phyloP scores from a whole-genome alignment of 768 basidiomycete genomes.

The Hericium alpestre region DNA sequence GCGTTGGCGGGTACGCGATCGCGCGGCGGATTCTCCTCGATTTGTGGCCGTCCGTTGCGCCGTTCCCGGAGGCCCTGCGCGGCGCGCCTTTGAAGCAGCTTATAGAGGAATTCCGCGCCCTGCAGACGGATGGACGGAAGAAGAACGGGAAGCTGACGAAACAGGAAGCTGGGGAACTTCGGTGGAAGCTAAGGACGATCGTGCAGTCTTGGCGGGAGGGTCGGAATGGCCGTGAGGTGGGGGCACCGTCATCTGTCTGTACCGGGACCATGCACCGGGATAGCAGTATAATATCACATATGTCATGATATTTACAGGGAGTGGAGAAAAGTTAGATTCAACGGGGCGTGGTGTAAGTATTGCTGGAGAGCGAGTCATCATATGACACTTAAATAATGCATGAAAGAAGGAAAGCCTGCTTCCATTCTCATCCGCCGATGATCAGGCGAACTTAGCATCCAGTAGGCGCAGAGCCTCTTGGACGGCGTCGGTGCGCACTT shows the following conservation, averaged over 20 bases:
- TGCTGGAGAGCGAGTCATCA: no score
- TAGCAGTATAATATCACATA: no score
- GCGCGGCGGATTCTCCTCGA: slow-evolving; percentile 46
- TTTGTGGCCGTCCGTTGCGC: slow-evolving; percentile 53
- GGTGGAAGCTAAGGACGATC: slow-evolving; percentile 26
- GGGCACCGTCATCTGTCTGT: no score
- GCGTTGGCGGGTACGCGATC: slow-evolving; percentile 36
- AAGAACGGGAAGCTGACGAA: slow-evolving; percentile 17
- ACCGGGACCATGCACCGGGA: no score
- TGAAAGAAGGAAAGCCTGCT: no score
- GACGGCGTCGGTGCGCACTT: slow-evolving; percentile 66
- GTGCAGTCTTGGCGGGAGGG: slow-evolving; percentile 33
- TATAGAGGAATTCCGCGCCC: slow-evolving; percentile 35
- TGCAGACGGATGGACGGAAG: slow-evolving; percentile 15
- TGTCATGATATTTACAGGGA: no score
- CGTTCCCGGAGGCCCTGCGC: slow-evolving; percentile 43
- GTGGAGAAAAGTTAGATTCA: no score
- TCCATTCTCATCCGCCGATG: neutral
- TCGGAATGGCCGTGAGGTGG: neutral
- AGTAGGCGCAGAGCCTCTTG: slow-evolving; percentile 66
- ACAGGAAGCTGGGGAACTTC: slow-evolving; percentile 25
- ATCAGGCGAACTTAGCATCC: slow-evolving; percentile 31
- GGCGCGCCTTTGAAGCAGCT: slow-evolving; percentile 36
- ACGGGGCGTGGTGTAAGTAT: no score
- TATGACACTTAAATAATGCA: no score